Evolutionary conservation across 345 rosid genomes (phyloP).

Genomic region (Turnera subulata): DNA sequence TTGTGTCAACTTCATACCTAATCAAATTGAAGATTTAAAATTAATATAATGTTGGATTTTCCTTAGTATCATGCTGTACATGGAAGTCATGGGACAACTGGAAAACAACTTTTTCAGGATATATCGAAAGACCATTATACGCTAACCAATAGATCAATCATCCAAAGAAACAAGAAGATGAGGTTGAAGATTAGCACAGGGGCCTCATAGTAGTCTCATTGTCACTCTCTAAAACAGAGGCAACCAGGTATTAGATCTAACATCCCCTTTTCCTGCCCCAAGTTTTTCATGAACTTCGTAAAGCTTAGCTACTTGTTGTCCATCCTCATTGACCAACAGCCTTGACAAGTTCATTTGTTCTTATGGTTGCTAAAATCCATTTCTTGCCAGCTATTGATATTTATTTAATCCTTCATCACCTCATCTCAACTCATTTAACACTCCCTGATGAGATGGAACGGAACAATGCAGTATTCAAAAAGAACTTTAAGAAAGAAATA

Average conservation of each 20-base stretch:
- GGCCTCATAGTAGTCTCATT: no score
- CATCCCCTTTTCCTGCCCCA: not conserved
- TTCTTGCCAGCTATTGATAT: not conserved
- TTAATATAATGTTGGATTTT: conserved; percentile 21
- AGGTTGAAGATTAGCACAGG: no score
- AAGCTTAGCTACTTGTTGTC: no score
- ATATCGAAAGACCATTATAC: no score
- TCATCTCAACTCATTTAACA: not conserved
- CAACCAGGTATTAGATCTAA: not conserved
- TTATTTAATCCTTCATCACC: not conserved
- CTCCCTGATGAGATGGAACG: not conserved
- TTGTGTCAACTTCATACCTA: conserved; percentile 92
- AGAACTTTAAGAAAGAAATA: no score
- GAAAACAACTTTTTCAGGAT: not conserved
- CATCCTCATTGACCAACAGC: not conserved
- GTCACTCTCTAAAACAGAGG: not conserved
- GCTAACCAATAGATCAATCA: no score
- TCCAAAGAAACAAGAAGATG: not conserved
- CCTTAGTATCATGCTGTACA: not conserved
- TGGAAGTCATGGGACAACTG: not conserved
- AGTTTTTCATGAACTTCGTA: no score
- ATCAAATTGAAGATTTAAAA: conserved; percentile 23
- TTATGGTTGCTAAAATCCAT: not conserved
- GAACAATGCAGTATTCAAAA: not conserved
- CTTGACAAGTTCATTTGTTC: not conserved